phyloP scores from a whole-genome alignment of 2,329 filamentous ascomycete species.

The Colletotrichum brevisporum region DNA sequence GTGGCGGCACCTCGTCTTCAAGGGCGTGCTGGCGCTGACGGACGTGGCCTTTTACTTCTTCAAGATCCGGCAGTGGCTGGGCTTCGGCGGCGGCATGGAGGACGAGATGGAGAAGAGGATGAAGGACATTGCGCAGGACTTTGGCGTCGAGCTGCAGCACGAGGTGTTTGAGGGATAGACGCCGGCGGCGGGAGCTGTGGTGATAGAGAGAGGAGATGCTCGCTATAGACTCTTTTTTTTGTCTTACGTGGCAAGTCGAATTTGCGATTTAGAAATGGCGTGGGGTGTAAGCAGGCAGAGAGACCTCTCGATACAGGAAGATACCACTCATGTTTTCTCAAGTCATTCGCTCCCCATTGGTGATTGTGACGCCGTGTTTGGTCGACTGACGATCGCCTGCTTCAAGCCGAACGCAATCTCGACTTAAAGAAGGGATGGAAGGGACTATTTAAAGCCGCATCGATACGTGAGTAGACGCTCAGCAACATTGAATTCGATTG shows the following conservation, averaged over 20 bases:
- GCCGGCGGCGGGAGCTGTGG: no score
- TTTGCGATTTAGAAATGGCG: background rate
- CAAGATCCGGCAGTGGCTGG: slow-evolving; percentile 82
- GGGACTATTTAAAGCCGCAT: no score
- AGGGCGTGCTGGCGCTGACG: slow-evolving; percentile 78
- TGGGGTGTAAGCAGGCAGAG: slow-evolving; percentile 12
- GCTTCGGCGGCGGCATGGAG: slow-evolving; percentile 88
- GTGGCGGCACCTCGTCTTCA: slow-evolving; percentile 86
- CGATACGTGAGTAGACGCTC: no score
- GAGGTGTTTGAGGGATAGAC: slow-evolving; percentile 85
- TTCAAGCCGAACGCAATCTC: no score
- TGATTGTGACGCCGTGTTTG: background rate
- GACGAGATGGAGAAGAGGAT: slow-evolving; percentile 92
- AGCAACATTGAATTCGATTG: no score
- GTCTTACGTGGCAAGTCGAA: no score
- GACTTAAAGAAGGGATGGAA: no score
- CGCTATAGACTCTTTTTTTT: background rate
- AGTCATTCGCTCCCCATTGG: background rate
- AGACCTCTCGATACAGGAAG: slow-evolving; percentile 17
- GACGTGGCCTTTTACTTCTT: slow-evolving; percentile 89
- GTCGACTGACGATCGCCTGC: no score
- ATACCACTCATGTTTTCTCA: slow-evolving; percentile 19
- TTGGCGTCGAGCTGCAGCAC: slow-evolving; percentile 92
- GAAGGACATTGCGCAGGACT: slow-evolving; percentile 89
- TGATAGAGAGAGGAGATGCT: background rate